Evolutionary conservation across 2,329 filamentous ascomycete species (phyloP), one percentile per base, ranked within the genome.

Genomic region (Scedosporium boydii): DNA sequence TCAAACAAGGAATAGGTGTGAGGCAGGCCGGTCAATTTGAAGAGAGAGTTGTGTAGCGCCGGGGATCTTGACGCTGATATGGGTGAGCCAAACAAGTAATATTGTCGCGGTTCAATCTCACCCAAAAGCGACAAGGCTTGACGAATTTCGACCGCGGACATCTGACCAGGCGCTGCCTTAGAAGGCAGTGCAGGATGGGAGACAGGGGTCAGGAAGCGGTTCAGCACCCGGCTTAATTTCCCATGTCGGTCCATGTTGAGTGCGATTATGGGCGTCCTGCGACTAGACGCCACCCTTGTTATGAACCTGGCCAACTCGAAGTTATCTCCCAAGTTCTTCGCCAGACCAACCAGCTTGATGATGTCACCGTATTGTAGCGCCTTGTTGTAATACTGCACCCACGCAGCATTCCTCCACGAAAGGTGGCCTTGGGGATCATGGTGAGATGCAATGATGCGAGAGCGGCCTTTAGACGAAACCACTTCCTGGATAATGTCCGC

Each of bases 221-320:
- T 99, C 63, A 96, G 78, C 55, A 99, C 88, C 41, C 95, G 87
- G 70, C 91, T 96, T 51, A 97, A 82, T 76, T 96, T 95, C 58
- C 95, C 95, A 27, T 84, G 79, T 58, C 85, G 80, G 34, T 93
- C 93, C 93, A 99, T 98, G 75, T 99, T 99, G 72, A 99, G 89
- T 1, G 90, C 91, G 68, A 99, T 97, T 62, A 99, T 77, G 0
- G 93, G 93, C n/a, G 87, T 86, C 61, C 88, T 81, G 70, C 96
- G 89, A 1, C 89, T 83, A 26, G 82, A 78, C 44, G 85, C 79
- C 75, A 93, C 92, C 77, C 84, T 88, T 23, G 81, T 77, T 77
- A 90, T 93, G 83, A 99, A 99, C 58, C 84, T 84, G 48, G 86
- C 85, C 34, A 98, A 82, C 48, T 89, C 86, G 70, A 90, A 95